Conservation (phyloP, 306 rosid species). For the Citrullus mucosospermus region DNA sequence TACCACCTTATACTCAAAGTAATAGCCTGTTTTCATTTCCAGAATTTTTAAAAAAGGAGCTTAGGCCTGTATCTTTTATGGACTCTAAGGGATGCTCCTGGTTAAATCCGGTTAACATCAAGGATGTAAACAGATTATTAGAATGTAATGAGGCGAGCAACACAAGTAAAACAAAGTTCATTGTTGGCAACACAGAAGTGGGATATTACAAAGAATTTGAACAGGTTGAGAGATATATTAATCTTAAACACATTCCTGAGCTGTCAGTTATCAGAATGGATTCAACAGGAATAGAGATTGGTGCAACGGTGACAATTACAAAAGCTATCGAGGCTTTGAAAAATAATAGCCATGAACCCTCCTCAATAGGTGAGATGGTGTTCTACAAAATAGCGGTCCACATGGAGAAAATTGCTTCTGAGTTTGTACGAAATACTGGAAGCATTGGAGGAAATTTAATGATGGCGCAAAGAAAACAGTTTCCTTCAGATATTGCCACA, state of each 20-base stretch:
- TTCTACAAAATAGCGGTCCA: conserved; percentile 45
- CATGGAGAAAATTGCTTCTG: conserved; percentile 65
- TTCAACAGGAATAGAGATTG: conserved; percentile 49
- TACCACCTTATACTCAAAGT: conserved; percentile 32
- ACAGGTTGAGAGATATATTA: conserved; percentile 39
- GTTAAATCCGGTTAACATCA: conserved; percentile 39
- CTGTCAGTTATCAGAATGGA: conserved; percentile 40
- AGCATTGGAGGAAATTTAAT: conserved; percentile 85
- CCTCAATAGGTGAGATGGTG: conserved; percentile 27
- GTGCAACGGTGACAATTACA: conserved; percentile 57
- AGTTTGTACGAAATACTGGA: conserved; percentile 56
- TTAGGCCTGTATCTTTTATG: conserved; percentile 20
- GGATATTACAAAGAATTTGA: conserved; percentile 63
- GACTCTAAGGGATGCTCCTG: conserved; percentile 36
- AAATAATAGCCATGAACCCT: conserved; percentile 7
- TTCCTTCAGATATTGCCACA: conserved; percentile 86
- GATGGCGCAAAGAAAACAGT: conserved; percentile 65
- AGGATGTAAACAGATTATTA: conserved; percentile 40
- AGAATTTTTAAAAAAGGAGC: conserved; percentile 38
- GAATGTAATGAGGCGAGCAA: conserved; percentile 2
- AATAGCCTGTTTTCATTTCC: conserved; percentile 37
- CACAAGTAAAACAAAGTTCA: conserved; percentile 26
- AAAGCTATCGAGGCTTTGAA: conserved; percentile 47
- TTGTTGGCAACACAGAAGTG: conserved; percentile 65
- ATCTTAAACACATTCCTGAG: conserved; percentile 44